Evolutionary conservation across 768 basidiomycete genomes (phyloP).

Genomic region (Mycena chlorophos): DNA sequence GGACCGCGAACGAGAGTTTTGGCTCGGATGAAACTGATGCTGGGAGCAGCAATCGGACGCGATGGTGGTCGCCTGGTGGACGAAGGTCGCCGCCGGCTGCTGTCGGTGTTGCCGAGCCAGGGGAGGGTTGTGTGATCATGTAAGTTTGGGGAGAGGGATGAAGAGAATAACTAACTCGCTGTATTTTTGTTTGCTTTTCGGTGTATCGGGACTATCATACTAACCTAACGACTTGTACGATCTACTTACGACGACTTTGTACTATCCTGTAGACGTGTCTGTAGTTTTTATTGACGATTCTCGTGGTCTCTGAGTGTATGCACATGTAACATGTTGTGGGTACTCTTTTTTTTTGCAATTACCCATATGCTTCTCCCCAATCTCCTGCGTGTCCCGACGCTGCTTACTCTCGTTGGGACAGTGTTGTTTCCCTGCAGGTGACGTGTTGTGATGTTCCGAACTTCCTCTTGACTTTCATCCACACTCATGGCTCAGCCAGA

Average conservation of each 20-base stretch:
- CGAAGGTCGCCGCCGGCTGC: slow-evolving; percentile 23
- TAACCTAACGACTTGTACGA: slow-evolving; percentile 19
- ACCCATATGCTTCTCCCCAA: too few relatives aligned
- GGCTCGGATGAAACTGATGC: slow-evolving; percentile 28
- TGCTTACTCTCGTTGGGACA: too few relatives aligned
- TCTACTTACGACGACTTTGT: slow-evolving; percentile 1
- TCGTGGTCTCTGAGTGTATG: too few relatives aligned
- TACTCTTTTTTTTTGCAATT: too few relatives aligned
- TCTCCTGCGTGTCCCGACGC: too few relatives aligned
- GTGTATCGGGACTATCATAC: not conserved
- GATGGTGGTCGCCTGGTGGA: slow-evolving; percentile 35
- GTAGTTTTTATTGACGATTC: too few relatives aligned
- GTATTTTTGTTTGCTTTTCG: slow-evolving; percentile 10
- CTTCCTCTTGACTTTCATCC: too few relatives aligned
- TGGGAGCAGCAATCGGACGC: slow-evolving; percentile 20
- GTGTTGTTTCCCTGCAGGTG: too few relatives aligned
- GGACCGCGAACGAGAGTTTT: slow-evolving; percentile 40
- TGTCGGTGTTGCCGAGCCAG: slow-evolving; percentile 14
- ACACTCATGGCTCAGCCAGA: too few relatives aligned
- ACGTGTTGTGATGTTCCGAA: too few relatives aligned
- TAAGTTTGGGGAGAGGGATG: not conserved
- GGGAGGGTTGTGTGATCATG: slow-evolving; percentile 18
- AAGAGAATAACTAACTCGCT: slow-evolving; percentile 5
- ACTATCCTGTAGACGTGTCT: too few relatives aligned
- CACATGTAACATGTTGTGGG: too few relatives aligned